A percentile compares a stretch with the other conserved stretches of the same genome.
Evolutionary conservation across 257 asterid genomes (phyloP).

Genomic region (Nicotiana noctiflora): DNA sequence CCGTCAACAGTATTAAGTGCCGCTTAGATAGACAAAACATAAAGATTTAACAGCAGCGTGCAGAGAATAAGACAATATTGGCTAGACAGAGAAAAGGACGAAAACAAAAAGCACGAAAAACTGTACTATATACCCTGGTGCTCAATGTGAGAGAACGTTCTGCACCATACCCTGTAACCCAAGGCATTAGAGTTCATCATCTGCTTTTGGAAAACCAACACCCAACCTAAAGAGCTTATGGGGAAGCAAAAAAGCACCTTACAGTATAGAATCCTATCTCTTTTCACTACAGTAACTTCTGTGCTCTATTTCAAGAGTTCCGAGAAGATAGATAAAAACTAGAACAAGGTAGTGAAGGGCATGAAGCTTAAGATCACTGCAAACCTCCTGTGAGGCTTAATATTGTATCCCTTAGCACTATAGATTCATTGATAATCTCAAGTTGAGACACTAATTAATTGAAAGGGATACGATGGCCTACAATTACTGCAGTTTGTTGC

Average conservation of each 20-base stretch:
- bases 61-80: not conserved
- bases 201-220: not conserved
- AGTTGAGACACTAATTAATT: not conserved
- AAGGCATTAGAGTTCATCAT: not conserved
- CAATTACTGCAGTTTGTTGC: too few species aligned
- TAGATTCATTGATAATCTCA: not conserved
- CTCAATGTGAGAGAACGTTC: not conserved
- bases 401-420: not conserved
- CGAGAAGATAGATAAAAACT: not conserved
- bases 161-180: not conserved
- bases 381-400: not conserved
- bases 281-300: not conserved
- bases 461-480: not conserved
- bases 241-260: slow-evolving; percentile 2
- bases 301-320: not conserved
- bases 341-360: not conserved
- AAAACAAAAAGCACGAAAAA: not conserved
- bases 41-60: not conserved
- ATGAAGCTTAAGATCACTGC: not conserved
- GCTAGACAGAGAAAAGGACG: not conserved
- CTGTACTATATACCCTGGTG: not conserved
- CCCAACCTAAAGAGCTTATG: not conserved
- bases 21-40: not conserved
- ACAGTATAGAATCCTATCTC: not conserved
- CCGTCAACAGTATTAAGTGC: not conserved